Conservation (phyloP, 306 rosid species). For the Erythrophleum fordii region DNA sequence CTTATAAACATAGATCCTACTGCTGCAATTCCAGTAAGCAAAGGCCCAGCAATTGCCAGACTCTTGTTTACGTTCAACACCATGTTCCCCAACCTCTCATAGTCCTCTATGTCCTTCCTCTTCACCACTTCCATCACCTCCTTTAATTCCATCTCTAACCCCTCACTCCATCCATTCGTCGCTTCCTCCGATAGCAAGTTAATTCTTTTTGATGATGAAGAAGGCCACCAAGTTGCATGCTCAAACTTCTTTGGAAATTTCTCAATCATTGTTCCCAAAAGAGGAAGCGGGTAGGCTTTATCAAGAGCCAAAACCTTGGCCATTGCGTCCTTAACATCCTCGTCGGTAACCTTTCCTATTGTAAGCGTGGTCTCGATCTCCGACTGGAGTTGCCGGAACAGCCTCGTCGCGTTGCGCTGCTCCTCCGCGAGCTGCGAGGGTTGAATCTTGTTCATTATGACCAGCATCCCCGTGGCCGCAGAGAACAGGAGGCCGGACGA, state of each 20-base stretch:
- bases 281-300: slow-evolving; percentile 84
- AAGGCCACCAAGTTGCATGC: slow-evolving; percentile 89
- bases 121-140: slow-evolving; percentile 63
- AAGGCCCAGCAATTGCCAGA: slow-evolving; percentile 75
- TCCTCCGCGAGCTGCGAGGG: slow-evolving; percentile 94
- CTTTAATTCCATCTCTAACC: slow-evolving; percentile 55
- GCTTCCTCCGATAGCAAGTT: background rate
- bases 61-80: slow-evolving; percentile 64
- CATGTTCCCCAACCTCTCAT: slow-evolving; percentile 75
- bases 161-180: slow-evolving; percentile 73
- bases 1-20: slow-evolving; percentile 57
- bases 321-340: slow-evolving; percentile 55
- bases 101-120: slow-evolving; percentile 73
- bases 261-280: slow-evolving; percentile 83
- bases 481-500: slow-evolving; percentile 66
- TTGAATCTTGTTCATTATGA: slow-evolving; percentile 74
- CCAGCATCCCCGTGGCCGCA: slow-evolving; percentile 72
- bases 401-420: slow-evolving; percentile 73
- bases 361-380: slow-evolving; percentile 59
- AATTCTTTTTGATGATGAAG: background rate
- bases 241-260: slow-evolving; percentile 65
- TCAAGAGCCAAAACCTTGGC: slow-evolving; percentile 67
- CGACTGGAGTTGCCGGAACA: slow-evolving; percentile 61
- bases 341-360: slow-evolving; percentile 33
- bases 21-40: slow-evolving; percentile 71